Evolutionary conservation across 148 eudicot genomes (phyloP).

Genomic region (Vaccinium corymbosum): DNA sequence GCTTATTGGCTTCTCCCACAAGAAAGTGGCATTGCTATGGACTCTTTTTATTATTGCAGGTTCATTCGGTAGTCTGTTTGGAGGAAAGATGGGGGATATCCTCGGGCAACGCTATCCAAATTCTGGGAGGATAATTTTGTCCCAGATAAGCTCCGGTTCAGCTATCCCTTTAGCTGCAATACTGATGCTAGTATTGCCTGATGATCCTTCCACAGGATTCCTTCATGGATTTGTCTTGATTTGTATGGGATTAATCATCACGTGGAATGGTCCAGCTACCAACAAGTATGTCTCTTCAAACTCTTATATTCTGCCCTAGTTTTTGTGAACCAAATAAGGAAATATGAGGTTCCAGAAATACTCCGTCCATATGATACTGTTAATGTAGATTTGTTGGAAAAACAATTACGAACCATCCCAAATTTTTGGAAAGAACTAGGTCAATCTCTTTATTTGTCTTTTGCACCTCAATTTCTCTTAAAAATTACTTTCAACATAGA

Average conservation of each 20-base stretch:
- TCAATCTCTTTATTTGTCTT: too few relatives aligned
- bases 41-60: constrained; percentile 52
- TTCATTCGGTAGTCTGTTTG: constrained; percentile 69
- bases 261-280: constrained; percentile 82
- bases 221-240: constrained; percentile 59
- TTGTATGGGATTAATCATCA: constrained; percentile 61
- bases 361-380: not conserved
- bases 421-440: too few relatives aligned
- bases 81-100: constrained; percentile 83
- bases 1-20: constrained; percentile 84
- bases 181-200: constrained; percentile 57
- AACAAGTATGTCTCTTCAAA: constrained; percentile 56
- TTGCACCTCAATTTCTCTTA: too few relatives aligned
- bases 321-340: not conserved
- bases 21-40: constrained; percentile 60
- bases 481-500: too few relatives aligned
- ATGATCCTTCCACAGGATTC: constrained; percentile 53
- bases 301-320: not conserved
- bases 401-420: too few relatives aligned
- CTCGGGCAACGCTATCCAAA: constrained; percentile 58
- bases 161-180: constrained; percentile 80
- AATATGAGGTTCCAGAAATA: not conserved
- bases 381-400: too few relatives aligned
- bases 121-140: constrained; percentile 68
- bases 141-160: constrained; percentile 83